Base-by-base conservation (phyloP, 192 early-diverging fungal species). In the Funneliformis mosseae region DNA sequence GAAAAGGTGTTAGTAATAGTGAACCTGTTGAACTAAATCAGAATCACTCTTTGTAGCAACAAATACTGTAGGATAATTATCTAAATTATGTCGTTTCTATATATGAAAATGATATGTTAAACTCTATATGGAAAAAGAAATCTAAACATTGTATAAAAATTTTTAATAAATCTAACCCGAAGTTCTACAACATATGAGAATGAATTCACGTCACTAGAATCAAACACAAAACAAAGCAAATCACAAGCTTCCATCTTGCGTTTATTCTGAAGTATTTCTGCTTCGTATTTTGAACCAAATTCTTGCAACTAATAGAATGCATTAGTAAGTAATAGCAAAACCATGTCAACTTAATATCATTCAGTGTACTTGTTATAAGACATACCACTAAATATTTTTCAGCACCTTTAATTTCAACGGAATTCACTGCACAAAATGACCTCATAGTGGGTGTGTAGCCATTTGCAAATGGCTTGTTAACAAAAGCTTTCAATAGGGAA, bases 11-110 rank as follows among this genome's bases (percentile, higher is more conserved):
- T 21, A 48, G 21, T 6, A 23, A 50, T 14, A 21, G 9, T 79
- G 39, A 45, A 90, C 89, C 85, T 94, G 94, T 38, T 93, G 87
- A 0, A 98, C 97, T 33, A 95, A 85, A 82, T 99, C 97, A 39
- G 92, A 86, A 74, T 99, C 98, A 79, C 95, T 94, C 78, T 98
- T 97, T 46, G 97, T 97, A 2, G 97, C 96, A 48, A 99, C 95
- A 88, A 97, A 96, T 4, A 98, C 92, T 39, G 90, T 89, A 2
- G 98, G 97, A 62, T 97, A 81, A 81, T 92, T 87, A 63, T 95
- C 95, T 38, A 98, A 82, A 66, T 95, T 89, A 82, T 93, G 97
- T 74, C 93, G 92, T 83, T 91, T 92, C 93, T 93, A 82, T 67
- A 78, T 4, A 76, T 28, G 50, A 59, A 79, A 59, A 78, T 16